A percentile compares a stretch with the other conserved stretches of the same genome.
phyloP scores from a whole-genome alignment of 441 rosid species.

The Pelargonium cotyledonis region DNA sequence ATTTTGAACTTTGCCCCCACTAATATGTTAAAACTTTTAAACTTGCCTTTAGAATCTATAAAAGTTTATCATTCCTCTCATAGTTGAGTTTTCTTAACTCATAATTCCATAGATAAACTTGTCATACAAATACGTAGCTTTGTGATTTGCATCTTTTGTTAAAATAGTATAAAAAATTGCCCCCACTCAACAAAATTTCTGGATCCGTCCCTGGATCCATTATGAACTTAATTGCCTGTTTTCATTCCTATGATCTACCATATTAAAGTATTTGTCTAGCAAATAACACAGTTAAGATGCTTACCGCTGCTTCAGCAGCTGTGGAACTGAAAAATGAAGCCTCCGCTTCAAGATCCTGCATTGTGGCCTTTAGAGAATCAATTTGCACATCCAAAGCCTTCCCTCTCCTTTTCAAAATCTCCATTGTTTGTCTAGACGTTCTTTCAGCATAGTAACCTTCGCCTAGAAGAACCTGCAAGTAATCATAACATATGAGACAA shows the following conservation, averaged over 20 bases:
- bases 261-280: not conserved
- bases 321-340: constrained; percentile 69
- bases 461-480: constrained; percentile 63
- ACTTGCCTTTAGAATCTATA: too few relatives aligned
- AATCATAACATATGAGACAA: not conserved
- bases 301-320: constrained; percentile 68
- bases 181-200: too few relatives aligned
- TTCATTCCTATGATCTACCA: not conserved
- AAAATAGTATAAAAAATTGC: too few relatives aligned
- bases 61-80: too few relatives aligned
- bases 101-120: too few relatives aligned
- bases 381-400: constrained; percentile 54
- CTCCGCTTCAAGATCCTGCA: constrained; percentile 68
- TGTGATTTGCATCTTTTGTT: too few relatives aligned
- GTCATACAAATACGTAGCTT: too few relatives aligned
- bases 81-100: too few relatives aligned
- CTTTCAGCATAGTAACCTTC: constrained; percentile 70
- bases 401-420: constrained; percentile 71
- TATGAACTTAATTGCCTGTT: not conserved
- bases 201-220: too few relatives aligned
- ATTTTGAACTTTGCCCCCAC: too few relatives aligned
- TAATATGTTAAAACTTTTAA: too few relatives aligned
- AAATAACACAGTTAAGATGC: constrained; percentile 7
- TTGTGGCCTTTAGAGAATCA: constrained; percentile 52
- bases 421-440: constrained; percentile 73